These are phyloP conservation scores for Geotrichum cucujoidarum DNA, from an alignment of 1,139 yeast species.

Conservation along the genomic window DNA sequence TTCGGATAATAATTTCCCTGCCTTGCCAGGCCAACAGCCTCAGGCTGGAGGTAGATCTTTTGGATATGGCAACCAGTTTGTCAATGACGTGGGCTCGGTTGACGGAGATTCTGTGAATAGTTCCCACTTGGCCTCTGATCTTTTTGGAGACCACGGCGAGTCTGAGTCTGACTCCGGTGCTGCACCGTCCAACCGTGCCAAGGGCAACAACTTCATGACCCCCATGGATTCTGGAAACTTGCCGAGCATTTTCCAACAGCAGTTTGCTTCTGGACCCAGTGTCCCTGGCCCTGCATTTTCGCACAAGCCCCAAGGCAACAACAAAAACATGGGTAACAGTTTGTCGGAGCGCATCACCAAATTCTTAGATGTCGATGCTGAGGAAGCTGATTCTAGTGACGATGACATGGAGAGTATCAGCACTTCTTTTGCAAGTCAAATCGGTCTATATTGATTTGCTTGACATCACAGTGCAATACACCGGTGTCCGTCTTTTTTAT, in stretches of 20 bases:
- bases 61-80: constrained; percentile 10
- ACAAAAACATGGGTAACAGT: constrained; percentile 41
- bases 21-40: neutral
- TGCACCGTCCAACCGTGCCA: constrained; percentile 8
- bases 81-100: constrained; percentile 14
- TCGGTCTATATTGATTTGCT: constrained; percentile 31
- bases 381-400: constrained; percentile 37
- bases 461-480: too few species aligned
- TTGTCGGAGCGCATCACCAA: constrained; percentile 44
- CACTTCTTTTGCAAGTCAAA: constrained; percentile 46
- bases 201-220: neutral
- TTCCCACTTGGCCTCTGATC: constrained; percentile 13
- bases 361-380: constrained; percentile 31
- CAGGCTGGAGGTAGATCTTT: neutral
- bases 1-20: constrained; percentile 4
- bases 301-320: constrained; percentile 5
- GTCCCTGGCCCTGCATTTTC: neutral
- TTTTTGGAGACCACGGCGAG: constrained; percentile 14
- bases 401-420: constrained; percentile 49
- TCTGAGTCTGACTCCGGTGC: constrained; percentile 3
- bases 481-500: too few species aligned
- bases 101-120: constrained; percentile 13
- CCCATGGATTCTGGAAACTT: constrained; percentile 22
- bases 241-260: constrained; percentile 24
- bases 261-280: constrained; percentile 16